These are phyloP conservation scores for Coprinopsis cinerea DNA, from an alignment of 768 basidiomycete genomes.

Conservation along the genomic window DNA sequence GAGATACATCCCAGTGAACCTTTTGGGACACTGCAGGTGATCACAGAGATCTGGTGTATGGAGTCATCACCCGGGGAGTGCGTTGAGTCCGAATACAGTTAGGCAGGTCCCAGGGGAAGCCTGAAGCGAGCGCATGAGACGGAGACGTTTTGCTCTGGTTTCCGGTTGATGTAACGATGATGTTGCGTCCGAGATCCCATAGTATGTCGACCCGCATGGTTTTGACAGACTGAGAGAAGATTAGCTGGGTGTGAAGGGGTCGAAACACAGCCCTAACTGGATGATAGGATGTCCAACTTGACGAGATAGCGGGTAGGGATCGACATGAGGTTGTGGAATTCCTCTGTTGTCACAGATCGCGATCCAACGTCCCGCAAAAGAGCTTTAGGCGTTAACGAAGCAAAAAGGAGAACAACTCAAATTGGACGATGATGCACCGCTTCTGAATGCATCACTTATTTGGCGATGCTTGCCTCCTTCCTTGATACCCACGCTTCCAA, in stretches of 20 bases:
- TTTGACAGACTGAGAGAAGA: neutral
- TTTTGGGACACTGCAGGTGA: neutral
- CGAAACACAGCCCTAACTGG: conserved; percentile 1
- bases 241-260: neutral
- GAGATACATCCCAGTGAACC: too few species aligned
- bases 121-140: neutral
- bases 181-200: neutral
- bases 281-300: conserved; percentile 1
- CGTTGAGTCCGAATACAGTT: conserved; percentile 4
- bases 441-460: neutral
- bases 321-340: neutral
- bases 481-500: too few species aligned
- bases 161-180: neutral
- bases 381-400: neutral
- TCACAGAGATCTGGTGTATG: neutral
- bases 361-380: neutral
- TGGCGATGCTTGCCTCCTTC: neutral
- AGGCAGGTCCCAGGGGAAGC: conserved; percentile 1
- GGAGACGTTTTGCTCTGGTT: neutral
- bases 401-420: neutral
- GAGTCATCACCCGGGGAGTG: conserved; percentile 2
- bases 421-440: neutral
- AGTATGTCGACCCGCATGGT: conserved; percentile 1
- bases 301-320: neutral
- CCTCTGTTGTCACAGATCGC: neutral